Evolutionary conservation across 805 yeast genomes (phyloP).

Genomic region (Starmerella geochares): DNA sequence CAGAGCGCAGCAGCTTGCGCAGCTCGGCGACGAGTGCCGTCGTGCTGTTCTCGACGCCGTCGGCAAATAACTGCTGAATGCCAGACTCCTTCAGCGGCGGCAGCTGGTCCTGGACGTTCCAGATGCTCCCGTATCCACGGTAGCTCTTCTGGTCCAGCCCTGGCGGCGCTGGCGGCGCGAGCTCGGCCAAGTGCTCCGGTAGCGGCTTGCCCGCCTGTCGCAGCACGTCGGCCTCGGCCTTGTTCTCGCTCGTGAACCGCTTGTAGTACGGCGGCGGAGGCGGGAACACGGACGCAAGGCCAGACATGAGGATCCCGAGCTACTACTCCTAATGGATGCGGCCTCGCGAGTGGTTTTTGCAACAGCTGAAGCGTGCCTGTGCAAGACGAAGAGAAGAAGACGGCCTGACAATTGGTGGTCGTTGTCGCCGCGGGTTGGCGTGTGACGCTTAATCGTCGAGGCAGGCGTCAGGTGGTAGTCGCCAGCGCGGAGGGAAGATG

Average conservation of each 20-base stretch:
- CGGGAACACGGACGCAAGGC: slow-evolving; percentile 68
- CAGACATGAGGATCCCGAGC: slow-evolving; percentile 22
- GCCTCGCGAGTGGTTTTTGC: too few relatives aligned
- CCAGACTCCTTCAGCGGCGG: slow-evolving; percentile 72
- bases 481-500: background rate
- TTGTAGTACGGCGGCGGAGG: slow-evolving; percentile 83
- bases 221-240: slow-evolving; percentile 22
- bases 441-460: background rate
- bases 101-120: slow-evolving; percentile 68
- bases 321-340: too few relatives aligned
- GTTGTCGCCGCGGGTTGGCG: background rate
- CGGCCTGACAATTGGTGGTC: too few relatives aligned
- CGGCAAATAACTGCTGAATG: slow-evolving; percentile 57
- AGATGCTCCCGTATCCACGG: slow-evolving; percentile 78
- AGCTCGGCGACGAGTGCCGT: slow-evolving; percentile 41
- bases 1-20: slow-evolving; percentile 66
- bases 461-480: too few relatives aligned
- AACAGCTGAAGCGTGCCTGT: too few relatives aligned
- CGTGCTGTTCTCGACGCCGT: slow-evolving; percentile 21
- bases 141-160: slow-evolving; percentile 41
- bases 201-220: slow-evolving; percentile 5
- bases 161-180: slow-evolving; percentile 32
- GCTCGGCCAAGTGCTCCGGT: slow-evolving; percentile 19
- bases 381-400: too few relatives aligned
- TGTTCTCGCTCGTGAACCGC: slow-evolving; percentile 59